Evolutionary conservation across 1,284 basidiomycete genomes (phyloP), one percentile per base, ranked within the genome.

Genomic region (Dichomitus squalens): DNA sequence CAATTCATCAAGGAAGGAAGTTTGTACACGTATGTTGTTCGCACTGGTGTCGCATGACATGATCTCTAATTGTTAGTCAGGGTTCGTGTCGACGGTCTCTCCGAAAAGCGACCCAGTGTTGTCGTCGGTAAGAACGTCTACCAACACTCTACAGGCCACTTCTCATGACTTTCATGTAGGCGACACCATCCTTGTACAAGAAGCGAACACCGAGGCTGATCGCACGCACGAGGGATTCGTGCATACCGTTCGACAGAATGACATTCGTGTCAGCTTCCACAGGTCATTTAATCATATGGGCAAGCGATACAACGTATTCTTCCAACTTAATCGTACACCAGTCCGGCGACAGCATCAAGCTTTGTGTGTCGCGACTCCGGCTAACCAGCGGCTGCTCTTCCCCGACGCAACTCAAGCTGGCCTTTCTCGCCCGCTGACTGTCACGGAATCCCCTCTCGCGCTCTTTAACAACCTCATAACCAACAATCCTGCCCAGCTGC

Each of bases 101-200:
- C 86, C 0, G 86, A 88, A 68, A 88, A 87, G 57, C 75, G 84
- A 0, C 85, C 84, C 0, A 85, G 84, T 60, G 84, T 87, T 3
- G 72, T 86, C 3, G 73, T 83, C n/a, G 84, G 86, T 80, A 46
- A 64, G 77, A 20, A 50, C 21, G 36, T 31, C 29, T n/a, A n/a
- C n/a, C n/a, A n/a, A n/a, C 29, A 31, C 11, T 31, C 11, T 31
- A 31, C 11, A 31, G 29, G 29, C 29, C 29, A 31, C 5, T 6
- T 31, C 29, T 31, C 29, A 31, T 11, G 11, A 5, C 11, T 11
- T 31, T 31, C 11, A 11, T 52, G 34, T 40, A 86, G 84, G 84
- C 3, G 85, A 86, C 66, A 67, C 68, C 0, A 82, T 88, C 23
- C 71, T 82, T 8, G 81, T 84, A 0, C 81, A 83, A 59, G 71